Evolutionary conservation across 179 eudicot genomes (phyloP).

Genomic region (Gypsophila paniculata): DNA sequence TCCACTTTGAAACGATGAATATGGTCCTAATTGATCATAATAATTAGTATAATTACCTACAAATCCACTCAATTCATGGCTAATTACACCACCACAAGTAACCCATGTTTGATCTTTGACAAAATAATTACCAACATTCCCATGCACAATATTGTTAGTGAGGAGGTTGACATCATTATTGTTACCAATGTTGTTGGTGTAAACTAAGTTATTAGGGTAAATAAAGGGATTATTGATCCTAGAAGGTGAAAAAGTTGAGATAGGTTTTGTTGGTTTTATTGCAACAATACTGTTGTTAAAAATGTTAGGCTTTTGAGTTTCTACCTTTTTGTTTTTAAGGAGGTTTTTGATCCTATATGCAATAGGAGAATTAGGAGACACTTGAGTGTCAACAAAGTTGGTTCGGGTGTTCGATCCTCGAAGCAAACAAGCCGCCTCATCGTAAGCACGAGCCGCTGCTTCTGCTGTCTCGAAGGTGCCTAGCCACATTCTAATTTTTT

Average conservation of each 20-base stretch:
- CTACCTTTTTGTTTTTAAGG: slow-evolving; percentile 47
- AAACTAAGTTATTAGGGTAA: slow-evolving; percentile 13
- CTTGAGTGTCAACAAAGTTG: slow-evolving; percentile 43
- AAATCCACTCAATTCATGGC: slow-evolving; percentile 46
- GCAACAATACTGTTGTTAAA: not conserved
- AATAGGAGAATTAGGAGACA: slow-evolving; percentile 62
- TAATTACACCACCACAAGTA: slow-evolving; percentile 57
- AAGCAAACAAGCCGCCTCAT: slow-evolving; percentile 75
- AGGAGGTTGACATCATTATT: not conserved
- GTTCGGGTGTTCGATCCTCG: slow-evolving; percentile 76
- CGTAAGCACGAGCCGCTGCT: slow-evolving; percentile 81
- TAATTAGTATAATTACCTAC: too few relatives aligned
- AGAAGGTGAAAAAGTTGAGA: slow-evolving; percentile 2
- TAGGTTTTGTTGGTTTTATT: not conserved
- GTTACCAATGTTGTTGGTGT: not conserved
- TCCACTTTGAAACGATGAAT: slow-evolving; percentile 22
- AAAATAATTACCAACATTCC: slow-evolving; percentile 13
- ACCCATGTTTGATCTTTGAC: slow-evolving; percentile 17
- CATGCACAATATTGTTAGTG: slow-evolving; percentile 17
- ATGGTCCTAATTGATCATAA: slow-evolving; percentile 27
- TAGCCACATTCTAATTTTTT: slow-evolving; percentile 78
- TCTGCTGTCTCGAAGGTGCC: too few relatives aligned
- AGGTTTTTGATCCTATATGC: slow-evolving; percentile 67
- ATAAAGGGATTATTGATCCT: slow-evolving; percentile 12
- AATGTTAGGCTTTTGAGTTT: slow-evolving; percentile 18